Base-by-base conservation (phyloP, 805 yeast genomes). In the Cyberlindnera misumaiensis region DNA sequence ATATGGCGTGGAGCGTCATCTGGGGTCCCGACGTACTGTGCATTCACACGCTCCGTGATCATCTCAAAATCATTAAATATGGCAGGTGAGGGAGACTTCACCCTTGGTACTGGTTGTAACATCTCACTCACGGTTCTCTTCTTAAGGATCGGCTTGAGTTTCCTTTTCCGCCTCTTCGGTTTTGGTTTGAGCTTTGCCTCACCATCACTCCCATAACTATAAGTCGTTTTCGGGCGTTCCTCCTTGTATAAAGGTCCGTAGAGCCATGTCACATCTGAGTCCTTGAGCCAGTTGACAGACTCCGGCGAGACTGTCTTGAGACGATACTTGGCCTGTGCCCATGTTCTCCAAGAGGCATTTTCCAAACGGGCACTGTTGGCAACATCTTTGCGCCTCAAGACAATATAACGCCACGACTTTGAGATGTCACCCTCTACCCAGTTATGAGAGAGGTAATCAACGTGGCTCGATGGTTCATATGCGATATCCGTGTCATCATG, bases 381-480 rank as follows among this genome's bases (percentile, higher is more conserved):
- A 44, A 85, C 83, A 55, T 85, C 90, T 45, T 84, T 84, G 33
- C 95, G 74, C 50, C 83, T 78, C 45, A 77, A 63, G 31, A 87
- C 88, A 41, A 93, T 83, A 58, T 93, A 93, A 48, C 96, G 72
- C 99, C 99, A 93, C 24, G 96, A 86, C 46, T 85, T 85, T 11
- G 95, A 85, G 24, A 93, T 85, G 57, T 93, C 98, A 5, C 78
- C 65, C 47, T 89, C 97, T 51, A 87, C 86, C 99, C 99, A 93
- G 58, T 93, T 73, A 58, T 93, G 96, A 4, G 96, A 84, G 36
- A 93, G 69, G 61, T 93, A 93, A 64, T 93, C 99, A 8, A 93
- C 98, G 56, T 89, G 97, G 39, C 81, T 74, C 36, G 83, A 75
- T 4, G 97, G 96, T 53, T 83, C 93, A 48, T 77, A 75, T 37